These are phyloP conservation scores for Ceratocystis colombiana DNA, from an alignment of 2,329 filamentous ascomycete genomes.

Conservation along the genomic window DNA sequence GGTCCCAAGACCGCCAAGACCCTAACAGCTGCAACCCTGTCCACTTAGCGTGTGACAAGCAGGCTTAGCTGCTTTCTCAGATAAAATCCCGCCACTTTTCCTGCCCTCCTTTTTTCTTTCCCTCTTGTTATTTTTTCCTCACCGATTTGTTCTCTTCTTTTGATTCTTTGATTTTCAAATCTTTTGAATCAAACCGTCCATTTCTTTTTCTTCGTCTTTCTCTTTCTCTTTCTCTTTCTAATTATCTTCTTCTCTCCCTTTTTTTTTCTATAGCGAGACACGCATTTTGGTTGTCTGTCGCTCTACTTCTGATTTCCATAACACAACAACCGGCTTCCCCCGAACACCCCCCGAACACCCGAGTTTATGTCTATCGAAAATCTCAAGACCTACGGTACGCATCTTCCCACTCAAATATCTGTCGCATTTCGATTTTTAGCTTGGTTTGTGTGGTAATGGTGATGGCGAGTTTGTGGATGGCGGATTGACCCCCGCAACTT, in stretches of 20 bases:
- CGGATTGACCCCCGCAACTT: neutral
- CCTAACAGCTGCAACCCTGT: slow-evolving; percentile 1
- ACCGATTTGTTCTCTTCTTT: slow-evolving; percentile 28
- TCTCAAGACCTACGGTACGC: slow-evolving; percentile 86
- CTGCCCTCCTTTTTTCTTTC: slow-evolving; percentile 19
- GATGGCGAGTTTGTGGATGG: neutral
- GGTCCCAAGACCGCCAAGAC: neutral
- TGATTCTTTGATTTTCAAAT: slow-evolving; percentile 15
- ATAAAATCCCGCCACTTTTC: slow-evolving; percentile 23
- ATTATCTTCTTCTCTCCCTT: slow-evolving; percentile 6
- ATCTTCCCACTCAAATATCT: neutral
- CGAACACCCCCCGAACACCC: slow-evolving; percentile 52
- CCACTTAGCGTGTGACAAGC: slow-evolving; percentile 6
- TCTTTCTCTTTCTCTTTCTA: neutral
- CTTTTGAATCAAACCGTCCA: slow-evolving; percentile 26
- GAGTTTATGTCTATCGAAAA: slow-evolving; percentile 99
- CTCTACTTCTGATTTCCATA: slow-evolving; percentile 34
- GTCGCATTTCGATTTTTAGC: neutral
- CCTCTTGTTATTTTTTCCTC: slow-evolving; percentile 28
- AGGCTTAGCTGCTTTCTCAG: neutral
- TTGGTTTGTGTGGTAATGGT: neutral
- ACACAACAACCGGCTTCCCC: slow-evolving; percentile 44
- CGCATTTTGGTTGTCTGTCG: slow-evolving; percentile 42
- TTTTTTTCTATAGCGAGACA: slow-evolving; percentile 38
- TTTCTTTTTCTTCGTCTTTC: neutral